Evolutionary conservation across 768 basidiomycete species (phyloP).

Genomic region (Boletus speciosus): DNA sequence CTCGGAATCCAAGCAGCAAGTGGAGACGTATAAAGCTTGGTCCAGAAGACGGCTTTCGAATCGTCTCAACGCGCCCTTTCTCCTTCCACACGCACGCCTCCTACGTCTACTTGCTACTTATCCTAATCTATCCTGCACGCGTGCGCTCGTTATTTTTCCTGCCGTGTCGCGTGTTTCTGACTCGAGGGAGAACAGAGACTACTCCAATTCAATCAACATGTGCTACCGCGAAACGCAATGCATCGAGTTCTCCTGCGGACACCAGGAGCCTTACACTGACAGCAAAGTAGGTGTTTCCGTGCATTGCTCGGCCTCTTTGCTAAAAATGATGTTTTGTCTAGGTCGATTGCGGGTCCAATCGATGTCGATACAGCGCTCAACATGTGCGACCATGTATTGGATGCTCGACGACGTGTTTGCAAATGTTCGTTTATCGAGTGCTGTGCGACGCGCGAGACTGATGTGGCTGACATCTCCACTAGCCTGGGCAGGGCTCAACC

Average conservation of each 20-base stretch:
- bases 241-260: constrained; percentile 38
- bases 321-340: constrained; percentile 15
- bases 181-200: constrained; percentile 9
- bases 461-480: constrained; percentile 15
- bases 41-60: not conserved
- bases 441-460: not conserved
- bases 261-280: constrained; percentile 31
- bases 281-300: constrained; percentile 27
- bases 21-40: constrained; percentile 22
- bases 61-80: constrained; percentile 5
- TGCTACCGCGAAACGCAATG: constrained; percentile 42
- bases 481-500: constrained; percentile 25
- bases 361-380: constrained; percentile 42
- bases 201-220: constrained; percentile 29
- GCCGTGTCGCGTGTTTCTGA: constrained; percentile 9
- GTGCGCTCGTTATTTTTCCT: constrained; percentile 9
- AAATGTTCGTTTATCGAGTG: constrained; percentile 32
- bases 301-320: constrained; percentile 20
- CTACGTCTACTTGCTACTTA: constrained; percentile 2
- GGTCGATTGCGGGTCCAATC: constrained; percentile 41
- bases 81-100: not conserved
- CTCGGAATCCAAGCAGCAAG: not conserved
- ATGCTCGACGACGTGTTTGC: constrained; percentile 39
- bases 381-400: constrained; percentile 35
- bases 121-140: constrained; percentile 24